A percentile compares a stretch with the other conserved stretches of the same genome.
Evolutionary conservation across 495 filamentous ascomycete genomes (phyloP).

Genomic region (Cercophora samala): DNA sequence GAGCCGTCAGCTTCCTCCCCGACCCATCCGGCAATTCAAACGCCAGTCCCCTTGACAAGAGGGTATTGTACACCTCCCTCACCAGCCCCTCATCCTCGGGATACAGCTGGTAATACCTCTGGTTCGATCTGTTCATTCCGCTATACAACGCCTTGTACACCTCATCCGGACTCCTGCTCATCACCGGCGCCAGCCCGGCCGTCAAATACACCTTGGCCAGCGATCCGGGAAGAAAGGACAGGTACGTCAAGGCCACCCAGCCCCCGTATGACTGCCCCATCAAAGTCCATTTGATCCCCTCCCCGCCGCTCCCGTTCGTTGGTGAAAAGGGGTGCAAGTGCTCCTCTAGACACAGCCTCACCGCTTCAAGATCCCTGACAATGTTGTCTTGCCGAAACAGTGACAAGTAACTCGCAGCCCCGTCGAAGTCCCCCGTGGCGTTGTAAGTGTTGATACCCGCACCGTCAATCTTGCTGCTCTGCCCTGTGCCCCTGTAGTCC

Average conservation of each 20-base stretch:
- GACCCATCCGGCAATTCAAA: neutral
- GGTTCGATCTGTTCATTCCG: conserved; percentile 57
- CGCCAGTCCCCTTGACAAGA: conserved; percentile 7
- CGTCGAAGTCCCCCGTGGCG: conserved; percentile 27
- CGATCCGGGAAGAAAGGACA: conserved; percentile 69
- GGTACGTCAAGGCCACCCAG: conserved; percentile 73
- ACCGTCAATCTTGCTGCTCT: conserved; percentile 65
- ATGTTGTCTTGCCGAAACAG: conserved; percentile 83
- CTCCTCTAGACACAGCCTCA: conserved; percentile 57
- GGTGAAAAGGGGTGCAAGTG: neutral
- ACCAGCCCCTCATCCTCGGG: conserved; percentile 68
- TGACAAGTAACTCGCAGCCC: conserved; percentile 71
- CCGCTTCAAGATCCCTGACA: conserved; percentile 81
- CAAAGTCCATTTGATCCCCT: conserved; percentile 63
- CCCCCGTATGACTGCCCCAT: conserved; percentile 89
- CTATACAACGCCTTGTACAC: conserved; percentile 67
- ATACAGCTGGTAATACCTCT: conserved; percentile 71
- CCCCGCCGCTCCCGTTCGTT: neutral
- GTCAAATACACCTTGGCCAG: conserved; percentile 74
- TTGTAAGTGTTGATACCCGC: conserved; percentile 37
- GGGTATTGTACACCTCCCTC: conserved; percentile 61
- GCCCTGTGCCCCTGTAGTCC: conserved; percentile 81
- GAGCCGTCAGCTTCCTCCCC: conserved; percentile 51
- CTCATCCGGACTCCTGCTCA: conserved; percentile 56
- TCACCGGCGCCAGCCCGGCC: conserved; percentile 74